phyloP scores from a whole-genome alignment of 192 early-diverging fungal genomes.

The Linnemannia exigua region DNA sequence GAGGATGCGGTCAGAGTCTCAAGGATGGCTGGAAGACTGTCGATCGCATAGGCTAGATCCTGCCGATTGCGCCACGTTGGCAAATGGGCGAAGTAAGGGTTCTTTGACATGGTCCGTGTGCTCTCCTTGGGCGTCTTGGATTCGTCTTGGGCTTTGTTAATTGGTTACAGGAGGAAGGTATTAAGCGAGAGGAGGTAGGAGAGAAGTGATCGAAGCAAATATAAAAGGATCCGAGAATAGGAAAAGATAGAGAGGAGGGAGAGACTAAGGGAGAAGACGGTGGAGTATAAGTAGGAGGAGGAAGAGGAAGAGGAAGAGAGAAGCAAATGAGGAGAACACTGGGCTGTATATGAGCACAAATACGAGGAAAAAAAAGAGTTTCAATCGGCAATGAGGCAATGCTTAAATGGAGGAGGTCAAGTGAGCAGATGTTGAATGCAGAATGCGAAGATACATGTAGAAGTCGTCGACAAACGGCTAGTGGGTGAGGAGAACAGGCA shows the following conservation, averaged over 20 bases:
- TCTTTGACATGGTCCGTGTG: slow-evolving; percentile 40
- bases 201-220: not conserved
- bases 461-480: not conserved
- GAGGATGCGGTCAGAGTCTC: slow-evolving; percentile 33
- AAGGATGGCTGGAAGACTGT: slow-evolving; percentile 35
- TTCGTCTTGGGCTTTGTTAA: not conserved
- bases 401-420: not conserved
- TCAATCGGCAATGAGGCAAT: not conserved
- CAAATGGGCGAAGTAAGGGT: slow-evolving; percentile 51
- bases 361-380: not conserved
- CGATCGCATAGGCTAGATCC: slow-evolving; percentile 51
- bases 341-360: too few species aligned
- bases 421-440: not conserved
- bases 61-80: slow-evolving; percentile 56
- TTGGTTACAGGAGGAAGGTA: not conserved
- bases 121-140: too few species aligned
- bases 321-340: not conserved
- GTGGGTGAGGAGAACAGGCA: not conserved
- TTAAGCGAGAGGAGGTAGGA: not conserved
- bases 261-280: not conserved
- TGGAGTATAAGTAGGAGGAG: too few species aligned
- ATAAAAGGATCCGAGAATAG: not conserved
- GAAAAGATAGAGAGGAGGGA: not conserved
- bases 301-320: not conserved
- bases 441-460: not conserved